Conservation (phyloP, 1,139 yeast genomes). For the Ogataea hybrid region DNA sequence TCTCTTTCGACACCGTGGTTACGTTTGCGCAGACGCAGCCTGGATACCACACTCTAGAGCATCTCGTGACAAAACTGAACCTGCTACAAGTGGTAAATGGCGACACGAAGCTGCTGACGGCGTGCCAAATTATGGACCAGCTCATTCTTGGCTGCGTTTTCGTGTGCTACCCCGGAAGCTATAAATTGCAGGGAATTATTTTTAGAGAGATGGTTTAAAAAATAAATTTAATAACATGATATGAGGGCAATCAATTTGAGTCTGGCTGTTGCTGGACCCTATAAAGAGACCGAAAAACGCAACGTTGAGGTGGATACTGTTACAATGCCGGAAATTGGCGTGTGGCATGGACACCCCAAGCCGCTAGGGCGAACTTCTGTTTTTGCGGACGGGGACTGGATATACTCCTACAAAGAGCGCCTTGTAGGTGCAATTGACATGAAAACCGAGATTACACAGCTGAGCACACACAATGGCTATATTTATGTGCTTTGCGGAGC, state of each 20-base stretch:
- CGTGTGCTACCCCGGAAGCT: conserved; percentile 19
- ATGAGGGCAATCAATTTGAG: conserved; percentile 5
- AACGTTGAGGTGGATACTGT: neutral
- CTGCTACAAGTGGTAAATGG: conserved; percentile 23
- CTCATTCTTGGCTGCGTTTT: conserved; percentile 28
- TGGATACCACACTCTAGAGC: conserved; percentile 13
- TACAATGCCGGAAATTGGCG: neutral
- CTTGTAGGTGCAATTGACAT: conserved; percentile 5
- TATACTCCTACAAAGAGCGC: too few relatives aligned
- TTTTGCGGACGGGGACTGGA: conserved; percentile 1
- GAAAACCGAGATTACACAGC: conserved; percentile 1
- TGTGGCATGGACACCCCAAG: neutral
- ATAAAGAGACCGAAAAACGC: neutral
- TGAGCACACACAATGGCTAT: neutral
- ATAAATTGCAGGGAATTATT: conserved; percentile 29
- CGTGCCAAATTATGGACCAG: conserved; percentile 32
- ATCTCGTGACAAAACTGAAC: conserved; percentile 17
- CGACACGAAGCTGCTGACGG: conserved; percentile 28
- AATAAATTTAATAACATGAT: neutral
- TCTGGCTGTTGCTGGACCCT: neutral
- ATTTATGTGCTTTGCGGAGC: conserved; percentile 3
- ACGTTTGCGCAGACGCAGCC: conserved; percentile 18
- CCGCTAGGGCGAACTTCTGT: neutral
- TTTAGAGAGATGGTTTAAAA: conserved; percentile 25
- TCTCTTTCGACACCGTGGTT: conserved; percentile 20